phyloP scores from a whole-genome alignment of 768 basidiomycete species.

The Phylloporus sp. region DNA sequence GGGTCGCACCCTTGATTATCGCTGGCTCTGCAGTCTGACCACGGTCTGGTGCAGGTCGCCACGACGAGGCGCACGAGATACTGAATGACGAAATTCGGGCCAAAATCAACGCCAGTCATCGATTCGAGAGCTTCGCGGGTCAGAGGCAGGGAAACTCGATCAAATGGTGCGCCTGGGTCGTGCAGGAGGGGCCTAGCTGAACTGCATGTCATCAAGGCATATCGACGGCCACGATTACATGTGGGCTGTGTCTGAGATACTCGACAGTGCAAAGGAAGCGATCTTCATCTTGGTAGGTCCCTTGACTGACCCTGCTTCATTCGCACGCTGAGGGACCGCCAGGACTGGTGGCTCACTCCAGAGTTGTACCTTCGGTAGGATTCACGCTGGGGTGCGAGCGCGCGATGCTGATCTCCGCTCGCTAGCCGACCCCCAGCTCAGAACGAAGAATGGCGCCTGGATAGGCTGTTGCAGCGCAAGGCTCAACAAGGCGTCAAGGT shows the following conservation, averaged over 20 bases:
- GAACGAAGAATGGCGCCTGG: slow-evolving; percentile 85
- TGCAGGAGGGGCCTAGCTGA: not conserved
- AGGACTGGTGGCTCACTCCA: slow-evolving; percentile 95
- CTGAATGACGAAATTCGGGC: slow-evolving; percentile 64
- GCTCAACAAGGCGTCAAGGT: slow-evolving; percentile 90
- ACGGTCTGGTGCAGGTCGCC: slow-evolving; percentile 41
- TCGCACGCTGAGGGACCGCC: slow-evolving; percentile 2
- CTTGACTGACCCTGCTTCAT: not conserved
- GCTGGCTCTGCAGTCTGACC: not conserved
- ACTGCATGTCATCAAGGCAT: slow-evolving; percentile 46
- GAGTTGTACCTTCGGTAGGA: slow-evolving; percentile 78
- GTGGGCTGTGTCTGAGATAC: slow-evolving; percentile 87
- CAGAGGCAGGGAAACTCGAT: slow-evolving; percentile 65
- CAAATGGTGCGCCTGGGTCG: slow-evolving; percentile 58
- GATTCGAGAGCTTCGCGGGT: slow-evolving; percentile 80
- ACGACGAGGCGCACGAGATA: slow-evolving; percentile 73
- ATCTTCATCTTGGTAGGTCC: slow-evolving; percentile 78
- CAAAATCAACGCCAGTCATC: slow-evolving; percentile 72
- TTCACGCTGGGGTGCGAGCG: not conserved
- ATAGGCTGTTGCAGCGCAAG: slow-evolving; percentile 78
- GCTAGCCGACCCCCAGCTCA: slow-evolving; percentile 70
- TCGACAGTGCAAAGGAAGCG: slow-evolving; percentile 73
- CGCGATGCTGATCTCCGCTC: slow-evolving; percentile 6
- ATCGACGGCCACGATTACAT: slow-evolving; percentile 96
- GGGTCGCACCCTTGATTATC: slow-evolving; percentile 15